Evolutionary conservation across 129 eudicot species (phyloP).

Genomic region (Chrysanthemum lavandulifolium): DNA sequence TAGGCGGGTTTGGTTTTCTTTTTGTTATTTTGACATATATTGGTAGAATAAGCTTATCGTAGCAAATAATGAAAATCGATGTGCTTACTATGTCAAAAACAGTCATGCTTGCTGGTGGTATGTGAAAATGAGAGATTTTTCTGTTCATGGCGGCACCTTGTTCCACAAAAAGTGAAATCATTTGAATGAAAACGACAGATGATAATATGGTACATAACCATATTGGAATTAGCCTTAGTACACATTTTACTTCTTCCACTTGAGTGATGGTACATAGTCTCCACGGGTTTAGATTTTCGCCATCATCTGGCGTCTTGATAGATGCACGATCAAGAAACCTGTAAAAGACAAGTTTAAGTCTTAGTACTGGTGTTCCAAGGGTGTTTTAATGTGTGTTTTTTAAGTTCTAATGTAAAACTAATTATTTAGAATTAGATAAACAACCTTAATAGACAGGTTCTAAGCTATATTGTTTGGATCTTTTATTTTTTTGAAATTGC

Average conservation of each 20-base stretch:
- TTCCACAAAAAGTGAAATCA: conserved; percentile 69
- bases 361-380: neutral
- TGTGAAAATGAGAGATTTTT: conserved; percentile 42
- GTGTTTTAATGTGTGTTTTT: too few species aligned
- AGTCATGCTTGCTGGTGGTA: conserved; percentile 84
- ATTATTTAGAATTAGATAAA: too few species aligned
- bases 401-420: too few species aligned
- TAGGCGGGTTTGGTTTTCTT: conserved; percentile 45
- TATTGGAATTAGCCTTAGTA: conserved; percentile 58
- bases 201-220: conserved; percentile 78
- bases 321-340: conserved; percentile 69
- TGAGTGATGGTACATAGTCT: conserved; percentile 64
- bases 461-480: too few species aligned
- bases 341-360: conserved; percentile 10
- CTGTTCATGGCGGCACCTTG: conserved; percentile 81
- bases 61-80: conserved; percentile 55
- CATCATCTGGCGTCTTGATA: conserved; percentile 38
- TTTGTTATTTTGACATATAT: conserved; percentile 47
- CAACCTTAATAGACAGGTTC: too few species aligned
- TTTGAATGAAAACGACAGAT: conserved; percentile 64
- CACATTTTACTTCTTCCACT: conserved; percentile 82
- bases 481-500: too few species aligned
- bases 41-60: conserved; percentile 56
- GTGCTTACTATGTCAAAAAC: conserved; percentile 67
- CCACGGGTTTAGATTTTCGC: conserved; percentile 49